Evolutionary conservation across 257 asterid species (phyloP).

Genomic region (Solanum medicagineum): DNA sequence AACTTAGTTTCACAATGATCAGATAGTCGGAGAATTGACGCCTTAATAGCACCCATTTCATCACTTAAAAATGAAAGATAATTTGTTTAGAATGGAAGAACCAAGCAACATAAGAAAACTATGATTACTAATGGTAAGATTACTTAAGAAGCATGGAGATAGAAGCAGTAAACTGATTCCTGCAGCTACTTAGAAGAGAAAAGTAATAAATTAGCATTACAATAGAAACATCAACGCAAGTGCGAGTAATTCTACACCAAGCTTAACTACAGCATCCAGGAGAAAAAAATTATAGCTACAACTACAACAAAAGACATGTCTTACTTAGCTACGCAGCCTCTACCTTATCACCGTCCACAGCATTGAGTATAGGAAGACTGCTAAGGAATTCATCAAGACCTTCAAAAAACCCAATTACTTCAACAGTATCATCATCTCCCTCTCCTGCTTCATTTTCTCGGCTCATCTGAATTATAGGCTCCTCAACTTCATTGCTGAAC

Average conservation of each 20-base stretch:
- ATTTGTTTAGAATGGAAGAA: neutral
- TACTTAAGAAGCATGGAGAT: neutral
- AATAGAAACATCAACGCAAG: conserved; percentile 4
- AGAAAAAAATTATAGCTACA: conserved; percentile 26
- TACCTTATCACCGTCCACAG: conserved; percentile 70
- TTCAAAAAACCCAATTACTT: conserved; percentile 85
- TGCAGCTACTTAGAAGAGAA: neutral
- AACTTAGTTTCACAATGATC: neutral
- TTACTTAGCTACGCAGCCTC: conserved; percentile 56
- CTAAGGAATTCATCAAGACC: conserved; percentile 91
- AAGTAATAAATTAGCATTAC: neutral
- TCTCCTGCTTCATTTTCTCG: conserved; percentile 43
- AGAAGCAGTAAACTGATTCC: neutral
- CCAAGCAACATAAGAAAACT: neutral
- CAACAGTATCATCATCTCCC: conserved; percentile 73
- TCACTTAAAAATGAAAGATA: neutral
- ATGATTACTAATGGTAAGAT: neutral
- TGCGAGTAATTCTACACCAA: conserved; percentile 20
- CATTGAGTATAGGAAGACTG: conserved; percentile 79
- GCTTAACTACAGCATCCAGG: conserved; percentile 18
- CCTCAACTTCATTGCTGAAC: conserved; percentile 78
- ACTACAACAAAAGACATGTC: conserved; percentile 19
- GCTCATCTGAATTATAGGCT: conserved; percentile 40
- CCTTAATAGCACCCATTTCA: neutral
- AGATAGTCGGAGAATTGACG: neutral